phyloP scores from a whole-genome alignment of 1,284 basidiomycete species.

The Macrocybe sp. region DNA sequence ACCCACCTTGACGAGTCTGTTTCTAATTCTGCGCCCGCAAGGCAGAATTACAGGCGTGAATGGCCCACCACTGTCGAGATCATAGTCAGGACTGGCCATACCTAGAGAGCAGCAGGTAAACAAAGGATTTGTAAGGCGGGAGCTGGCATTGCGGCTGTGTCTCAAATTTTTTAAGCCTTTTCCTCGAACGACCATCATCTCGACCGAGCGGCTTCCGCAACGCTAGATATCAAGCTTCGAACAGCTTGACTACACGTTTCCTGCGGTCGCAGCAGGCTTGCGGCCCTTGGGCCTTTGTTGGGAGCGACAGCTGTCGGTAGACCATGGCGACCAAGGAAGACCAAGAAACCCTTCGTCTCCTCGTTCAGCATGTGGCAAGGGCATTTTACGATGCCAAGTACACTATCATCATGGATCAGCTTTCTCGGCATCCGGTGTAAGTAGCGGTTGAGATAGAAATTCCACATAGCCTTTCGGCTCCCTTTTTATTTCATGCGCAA shows the following conservation, averaged over 20 bases:
- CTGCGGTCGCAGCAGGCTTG: not conserved
- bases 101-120: too few species aligned
- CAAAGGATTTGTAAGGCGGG: too few species aligned
- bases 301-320: not conserved
- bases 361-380: conserved; percentile 90
- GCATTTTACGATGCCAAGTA: conserved; percentile 94
- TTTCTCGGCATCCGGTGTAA: conserved; percentile 90
- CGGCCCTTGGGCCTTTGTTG: conserved; percentile 1
- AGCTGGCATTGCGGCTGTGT: not conserved
- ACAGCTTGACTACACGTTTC: not conserved
- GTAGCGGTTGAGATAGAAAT: conserved; percentile 33
- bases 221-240: not conserved
- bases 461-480: too few species aligned
- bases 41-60: conserved; percentile 48
- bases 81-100: not conserved
- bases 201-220: not conserved
- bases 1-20: conserved; percentile 43
- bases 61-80: conserved; percentile 10
- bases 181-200: conserved; percentile 1
- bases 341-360: conserved; percentile 67
- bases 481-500: too few species aligned
- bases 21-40: conserved; percentile 37
- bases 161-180: conserved; percentile 1
- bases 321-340: conserved; percentile 68
- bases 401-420: conserved; percentile 90